Evolutionary conservation across 768 basidiomycete genomes (phyloP).

Genomic region (Symmetrospora coprosmae): DNA sequence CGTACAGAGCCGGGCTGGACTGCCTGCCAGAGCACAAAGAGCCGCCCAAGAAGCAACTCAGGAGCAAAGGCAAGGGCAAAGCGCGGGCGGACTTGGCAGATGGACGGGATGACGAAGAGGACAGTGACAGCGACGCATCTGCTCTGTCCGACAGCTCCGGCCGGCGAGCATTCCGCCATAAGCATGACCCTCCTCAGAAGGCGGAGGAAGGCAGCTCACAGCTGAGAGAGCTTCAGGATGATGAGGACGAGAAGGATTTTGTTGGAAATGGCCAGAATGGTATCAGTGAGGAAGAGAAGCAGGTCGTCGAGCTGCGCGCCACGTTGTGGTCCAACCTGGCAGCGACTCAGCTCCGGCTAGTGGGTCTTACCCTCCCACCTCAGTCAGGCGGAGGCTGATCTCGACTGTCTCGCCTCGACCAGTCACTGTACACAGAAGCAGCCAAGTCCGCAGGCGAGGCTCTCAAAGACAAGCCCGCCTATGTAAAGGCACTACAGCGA

Average conservation of each 20-base stretch:
- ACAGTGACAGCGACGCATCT: not conserved
- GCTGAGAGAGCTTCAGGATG: not conserved
- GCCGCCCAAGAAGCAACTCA: not conserved
- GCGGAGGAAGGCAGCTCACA: not conserved
- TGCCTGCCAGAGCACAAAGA: not conserved
- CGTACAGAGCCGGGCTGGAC: slow-evolving; percentile 21
- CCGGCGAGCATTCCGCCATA: not conserved
- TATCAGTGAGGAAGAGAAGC: slow-evolving; percentile 16
- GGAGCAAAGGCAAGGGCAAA: slow-evolving; percentile 18
- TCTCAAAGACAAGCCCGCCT: slow-evolving; percentile 66
- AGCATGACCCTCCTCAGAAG: too few species aligned
- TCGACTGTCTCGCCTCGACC: not conserved
- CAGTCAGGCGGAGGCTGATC: too few species aligned
- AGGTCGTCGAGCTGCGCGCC: slow-evolving; percentile 23
- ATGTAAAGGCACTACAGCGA: slow-evolving; percentile 74
- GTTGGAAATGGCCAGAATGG: not conserved
- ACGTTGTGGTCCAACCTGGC: slow-evolving; percentile 28
- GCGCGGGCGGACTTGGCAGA: slow-evolving; percentile 4
- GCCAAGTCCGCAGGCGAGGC: slow-evolving; percentile 73
- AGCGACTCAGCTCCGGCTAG: slow-evolving; percentile 28
- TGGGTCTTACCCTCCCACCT: slow-evolving; percentile 6
- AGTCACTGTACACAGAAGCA: slow-evolving; percentile 46
- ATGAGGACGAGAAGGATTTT: slow-evolving; percentile 18
- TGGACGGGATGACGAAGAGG: not conserved
- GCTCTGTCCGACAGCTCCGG: not conserved